phyloP scores from a whole-genome alignment of 331 rosid genomes.

The Quercus lobata region DNA sequence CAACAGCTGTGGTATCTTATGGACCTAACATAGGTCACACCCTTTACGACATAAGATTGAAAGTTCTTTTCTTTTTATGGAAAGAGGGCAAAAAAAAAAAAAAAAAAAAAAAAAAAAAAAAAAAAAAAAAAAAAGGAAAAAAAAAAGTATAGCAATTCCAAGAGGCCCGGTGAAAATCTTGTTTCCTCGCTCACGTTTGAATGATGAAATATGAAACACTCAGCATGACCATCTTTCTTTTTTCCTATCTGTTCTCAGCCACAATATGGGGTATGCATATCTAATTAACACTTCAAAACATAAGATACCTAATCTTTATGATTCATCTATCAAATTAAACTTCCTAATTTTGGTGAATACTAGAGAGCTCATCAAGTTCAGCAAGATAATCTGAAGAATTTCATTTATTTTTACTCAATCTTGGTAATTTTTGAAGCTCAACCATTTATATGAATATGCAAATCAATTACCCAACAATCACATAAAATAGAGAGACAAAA shows the following conservation, averaged over 20 bases:
- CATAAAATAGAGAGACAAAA: neutral
- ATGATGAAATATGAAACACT: too few relatives aligned
- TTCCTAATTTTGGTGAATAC: neutral
- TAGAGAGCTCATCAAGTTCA: neutral
- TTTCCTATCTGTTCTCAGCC: too few relatives aligned
- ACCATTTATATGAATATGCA: neutral
- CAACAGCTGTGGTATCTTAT: neutral
- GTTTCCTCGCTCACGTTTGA: too few relatives aligned
- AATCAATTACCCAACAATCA: neutral
- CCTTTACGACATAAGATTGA: constrained; percentile 1
- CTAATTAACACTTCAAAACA: too few relatives aligned
- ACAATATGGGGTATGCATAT: too few relatives aligned
- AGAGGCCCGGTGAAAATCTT: too few relatives aligned
- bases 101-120: too few relatives aligned
- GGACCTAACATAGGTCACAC: constrained; percentile 9
- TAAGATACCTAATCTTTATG: neutral
- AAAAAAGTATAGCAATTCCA: too few relatives aligned
- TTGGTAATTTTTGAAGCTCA: neutral
- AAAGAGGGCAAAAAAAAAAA: too few relatives aligned
- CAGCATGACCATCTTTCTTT: too few relatives aligned
- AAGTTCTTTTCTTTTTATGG: too few relatives aligned
- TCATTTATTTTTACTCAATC: neutral
- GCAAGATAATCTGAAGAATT: neutral
- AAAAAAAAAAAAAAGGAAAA: too few relatives aligned
- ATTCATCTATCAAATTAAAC: neutral